Percentiles rank a stretch among this genome's conserved stretches.
These are phyloP conservation scores for Pleurotus salmoneostramineus DNA, from an alignment of 768 basidiomycete genomes.

Conservation along the genomic window DNA sequence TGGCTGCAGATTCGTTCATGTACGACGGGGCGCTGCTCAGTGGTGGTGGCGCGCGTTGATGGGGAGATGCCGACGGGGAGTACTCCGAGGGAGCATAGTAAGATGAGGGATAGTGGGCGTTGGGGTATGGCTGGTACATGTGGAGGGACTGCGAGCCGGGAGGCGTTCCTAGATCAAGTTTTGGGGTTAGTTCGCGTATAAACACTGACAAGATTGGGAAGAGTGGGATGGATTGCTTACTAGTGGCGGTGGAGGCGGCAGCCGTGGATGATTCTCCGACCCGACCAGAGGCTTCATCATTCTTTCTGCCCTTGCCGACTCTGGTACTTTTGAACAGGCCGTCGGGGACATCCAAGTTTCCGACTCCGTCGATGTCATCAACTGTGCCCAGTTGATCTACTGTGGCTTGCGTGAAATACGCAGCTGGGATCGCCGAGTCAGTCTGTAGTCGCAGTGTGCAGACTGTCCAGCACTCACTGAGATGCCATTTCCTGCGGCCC, in stretches of 20 bases:
- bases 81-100: conserved; percentile 16
- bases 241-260: conserved; percentile 20
- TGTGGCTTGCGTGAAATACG: conserved; percentile 78
- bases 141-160: conserved; percentile 27
- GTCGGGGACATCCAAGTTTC: conserved; percentile 60
- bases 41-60: conserved; percentile 10
- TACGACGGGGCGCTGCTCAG: neutral
- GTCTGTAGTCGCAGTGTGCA: conserved; percentile 5
- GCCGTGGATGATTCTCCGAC: conserved; percentile 21
- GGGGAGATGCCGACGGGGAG: conserved; percentile 17
- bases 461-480: conserved; percentile 52
- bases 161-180: conserved; percentile 14
- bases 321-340: conserved; percentile 69
- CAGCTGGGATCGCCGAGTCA: conserved; percentile 41
- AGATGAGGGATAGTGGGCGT: conserved; percentile 14
- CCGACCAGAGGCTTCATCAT: conserved; percentile 30
- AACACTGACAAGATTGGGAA: too few species aligned
- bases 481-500: conserved; percentile 76
- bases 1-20: neutral
- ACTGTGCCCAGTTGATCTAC: conserved; percentile 70
- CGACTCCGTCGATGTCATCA: conserved; percentile 58
- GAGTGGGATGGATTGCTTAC: conserved; percentile 35
- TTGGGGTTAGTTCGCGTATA: conserved; percentile 11
- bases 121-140: conserved; percentile 39
- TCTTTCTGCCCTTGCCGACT: conserved; percentile 46